Conservation (phyloP, 108 stramenopile genomes). For the Cyclotella baltica region DNA sequence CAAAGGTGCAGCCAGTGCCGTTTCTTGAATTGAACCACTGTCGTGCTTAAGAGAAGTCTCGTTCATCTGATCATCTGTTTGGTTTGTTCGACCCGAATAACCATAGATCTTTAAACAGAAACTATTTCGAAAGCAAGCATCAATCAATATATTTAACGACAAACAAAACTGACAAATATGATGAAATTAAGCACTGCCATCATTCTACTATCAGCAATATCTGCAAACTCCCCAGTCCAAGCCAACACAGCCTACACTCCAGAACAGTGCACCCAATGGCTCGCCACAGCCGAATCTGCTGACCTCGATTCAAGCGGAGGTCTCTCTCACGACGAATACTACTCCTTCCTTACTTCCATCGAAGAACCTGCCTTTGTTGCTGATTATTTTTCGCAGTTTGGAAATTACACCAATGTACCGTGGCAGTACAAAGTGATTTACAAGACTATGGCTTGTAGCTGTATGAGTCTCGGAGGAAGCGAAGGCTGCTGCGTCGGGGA, state of each 20-base stretch:
- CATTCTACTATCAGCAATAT: background rate
- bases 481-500: background rate
- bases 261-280: background rate
- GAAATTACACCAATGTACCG: background rate
- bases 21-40: no score
- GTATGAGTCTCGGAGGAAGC: background rate
- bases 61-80: no score
- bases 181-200: no score
- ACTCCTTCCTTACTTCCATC: constrained; percentile 2
- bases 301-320: background rate
- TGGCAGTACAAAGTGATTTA: background rate
- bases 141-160: no score
- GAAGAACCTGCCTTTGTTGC: background rate
- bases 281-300: background rate
- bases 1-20: no score
- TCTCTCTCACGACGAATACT: constrained; percentile 6
- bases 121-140: no score
- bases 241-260: background rate
- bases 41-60: no score
- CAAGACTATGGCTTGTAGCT: background rate
- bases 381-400: background rate
- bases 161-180: no score
- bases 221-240: background rate
- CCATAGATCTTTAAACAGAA: no score
- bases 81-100: no score